Evolutionary conservation across 768 basidiomycete genomes (phyloP).

Genomic region (Auricularia sp.): DNA sequence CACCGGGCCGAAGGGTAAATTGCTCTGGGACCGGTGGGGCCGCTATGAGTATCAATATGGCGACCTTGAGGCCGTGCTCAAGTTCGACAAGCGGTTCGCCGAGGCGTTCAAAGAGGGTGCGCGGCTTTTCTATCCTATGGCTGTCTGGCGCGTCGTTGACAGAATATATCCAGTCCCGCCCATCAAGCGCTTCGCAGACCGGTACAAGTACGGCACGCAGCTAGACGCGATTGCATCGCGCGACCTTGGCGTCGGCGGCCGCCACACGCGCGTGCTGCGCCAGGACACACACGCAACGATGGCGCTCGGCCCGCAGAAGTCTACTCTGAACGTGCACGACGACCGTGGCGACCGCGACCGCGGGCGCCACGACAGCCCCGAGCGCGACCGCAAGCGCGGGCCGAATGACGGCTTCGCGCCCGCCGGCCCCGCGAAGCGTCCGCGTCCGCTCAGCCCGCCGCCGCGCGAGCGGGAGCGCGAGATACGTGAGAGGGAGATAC

Average conservation of each 20-base stretch:
- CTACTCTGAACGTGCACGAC: background rate
- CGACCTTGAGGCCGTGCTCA: constrained; percentile 78
- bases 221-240: constrained; percentile 78
- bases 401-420: background rate
- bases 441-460: constrained; percentile 2
- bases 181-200: constrained; percentile 83
- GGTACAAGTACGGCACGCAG: constrained; percentile 39
- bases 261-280: background rate
- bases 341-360: constrained; percentile 11
- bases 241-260: constrained; percentile 72
- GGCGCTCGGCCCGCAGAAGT: constrained; percentile 4
- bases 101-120: constrained; percentile 80
- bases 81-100: constrained; percentile 80
- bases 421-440: background rate
- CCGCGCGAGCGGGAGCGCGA: constrained; percentile 2
- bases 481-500: background rate
- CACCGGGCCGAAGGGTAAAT: constrained; percentile 54
- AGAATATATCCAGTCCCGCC: constrained; percentile 46
- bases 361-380: constrained; percentile 3
- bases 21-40: constrained; percentile 94
- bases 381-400: background rate
- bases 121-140: background rate
- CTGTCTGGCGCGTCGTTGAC: background rate
- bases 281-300: constrained; percentile 2
- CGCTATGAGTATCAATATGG: constrained; percentile 92